A percentile compares a stretch with the other conserved stretches of the same genome.
phyloP scores from a whole-genome alignment of 2,329 filamentous ascomycete genomes.

The Colletotrichum sojae region DNA sequence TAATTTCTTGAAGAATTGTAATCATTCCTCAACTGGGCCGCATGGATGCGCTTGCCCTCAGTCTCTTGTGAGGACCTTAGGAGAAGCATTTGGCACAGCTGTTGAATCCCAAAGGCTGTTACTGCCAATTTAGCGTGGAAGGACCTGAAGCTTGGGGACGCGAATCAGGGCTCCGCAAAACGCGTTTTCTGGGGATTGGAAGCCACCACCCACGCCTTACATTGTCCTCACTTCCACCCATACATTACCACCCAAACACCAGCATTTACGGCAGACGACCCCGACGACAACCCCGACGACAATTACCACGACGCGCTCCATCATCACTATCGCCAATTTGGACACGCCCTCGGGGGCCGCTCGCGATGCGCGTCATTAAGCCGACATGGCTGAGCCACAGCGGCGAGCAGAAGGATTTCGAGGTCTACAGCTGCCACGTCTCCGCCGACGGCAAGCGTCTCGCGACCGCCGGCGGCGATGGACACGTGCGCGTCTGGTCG shows the following conservation, averaged over 20 bases:
- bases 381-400: conserved; percentile 96
- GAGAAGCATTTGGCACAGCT: neutral
- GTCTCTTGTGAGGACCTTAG: too few relatives aligned
- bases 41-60: too few relatives aligned
- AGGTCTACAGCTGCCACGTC: conserved; percentile 98
- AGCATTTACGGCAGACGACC: neutral
- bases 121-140: conserved; percentile 19
- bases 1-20: too few relatives aligned
- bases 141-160: conserved; percentile 34
- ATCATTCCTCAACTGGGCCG: too few relatives aligned
- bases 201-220: too few relatives aligned
- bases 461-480: conserved; percentile 96
- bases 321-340: neutral
- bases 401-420: conserved; percentile 97
- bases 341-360: conserved; percentile 33
- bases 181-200: conserved; percentile 31
- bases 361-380: conserved; percentile 87
- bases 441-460: conserved; percentile 94
- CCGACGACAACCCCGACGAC: neutral
- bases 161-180: conserved; percentile 38
- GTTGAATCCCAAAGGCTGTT: conserved; percentile 16
- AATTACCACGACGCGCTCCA: neutral
- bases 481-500: conserved; percentile 97
- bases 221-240: conserved; percentile 3
- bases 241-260: neutral